Conservation (phyloP, 2,329 filamentous ascomycete species). For the Aspergillus glaucus region DNA sequence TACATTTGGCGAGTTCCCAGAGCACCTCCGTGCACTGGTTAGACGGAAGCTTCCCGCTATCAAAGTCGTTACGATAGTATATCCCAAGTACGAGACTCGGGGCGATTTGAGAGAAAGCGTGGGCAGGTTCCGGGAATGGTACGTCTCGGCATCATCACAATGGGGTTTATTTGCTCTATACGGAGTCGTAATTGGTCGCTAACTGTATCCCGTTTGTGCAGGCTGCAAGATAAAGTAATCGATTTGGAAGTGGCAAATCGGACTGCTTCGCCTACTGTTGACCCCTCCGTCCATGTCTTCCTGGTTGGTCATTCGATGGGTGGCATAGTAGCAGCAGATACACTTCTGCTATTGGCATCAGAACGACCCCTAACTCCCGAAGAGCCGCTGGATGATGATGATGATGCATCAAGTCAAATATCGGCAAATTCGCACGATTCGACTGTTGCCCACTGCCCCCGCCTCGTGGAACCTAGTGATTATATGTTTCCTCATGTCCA, state of each 20-base stretch:
- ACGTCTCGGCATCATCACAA: slow-evolving; percentile 5
- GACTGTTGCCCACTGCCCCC: slow-evolving; percentile 9
- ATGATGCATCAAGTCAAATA: slow-evolving; percentile 10
- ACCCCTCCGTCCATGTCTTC: slow-evolving; percentile 75
- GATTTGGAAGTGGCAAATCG: slow-evolving; percentile 80
- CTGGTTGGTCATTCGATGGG: slow-evolving; percentile 86
- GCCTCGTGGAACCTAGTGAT: slow-evolving; percentile 22
- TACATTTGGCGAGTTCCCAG: slow-evolving; percentile 43
- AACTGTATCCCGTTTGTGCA: slow-evolving; percentile 24
- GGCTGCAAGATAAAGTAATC: slow-evolving; percentile 86
- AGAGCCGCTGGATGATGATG: slow-evolving; percentile 21
- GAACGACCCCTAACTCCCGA: slow-evolving; percentile 49
- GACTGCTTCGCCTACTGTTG: slow-evolving; percentile 76
- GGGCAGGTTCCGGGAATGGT: slow-evolving; percentile 44
- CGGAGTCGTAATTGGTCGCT: background rate
- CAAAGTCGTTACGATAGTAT: slow-evolving; percentile 36
- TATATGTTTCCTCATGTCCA: slow-evolving; percentile 94
- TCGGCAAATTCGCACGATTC: slow-evolving; percentile 1
- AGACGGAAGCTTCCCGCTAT: slow-evolving; percentile 39
- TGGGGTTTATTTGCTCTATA: background rate
- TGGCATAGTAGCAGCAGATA: slow-evolving; percentile 90
- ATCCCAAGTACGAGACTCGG: slow-evolving; percentile 46
- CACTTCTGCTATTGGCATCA: slow-evolving; percentile 66
- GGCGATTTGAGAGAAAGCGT: slow-evolving; percentile 44
- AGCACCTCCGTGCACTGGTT: slow-evolving; percentile 36